These are phyloP conservation scores for Fomitiporia mediterranea DNA, from an alignment of 1,284 basidiomycete species.

Conservation along the genomic window DNA sequence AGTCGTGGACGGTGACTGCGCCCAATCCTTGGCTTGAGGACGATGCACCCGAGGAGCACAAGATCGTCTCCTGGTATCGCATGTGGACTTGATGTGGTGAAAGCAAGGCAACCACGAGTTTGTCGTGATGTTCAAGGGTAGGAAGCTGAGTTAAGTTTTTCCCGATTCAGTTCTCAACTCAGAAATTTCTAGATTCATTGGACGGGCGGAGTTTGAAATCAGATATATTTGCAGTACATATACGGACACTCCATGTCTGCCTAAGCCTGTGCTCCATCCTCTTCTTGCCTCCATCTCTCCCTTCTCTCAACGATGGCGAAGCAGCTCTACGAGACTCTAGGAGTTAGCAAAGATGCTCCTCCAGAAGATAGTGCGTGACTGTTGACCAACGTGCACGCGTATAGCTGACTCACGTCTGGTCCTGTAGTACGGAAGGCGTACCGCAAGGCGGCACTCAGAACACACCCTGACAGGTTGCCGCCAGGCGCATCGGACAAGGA, in stretches of 20 bases:
- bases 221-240: neutral
- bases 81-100: constrained; percentile 31
- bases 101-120: constrained; percentile 13
- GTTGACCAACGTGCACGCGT: too few relatives aligned
- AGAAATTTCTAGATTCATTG: constrained; percentile 17
- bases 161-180: constrained; percentile 6
- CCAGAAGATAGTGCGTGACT: constrained; percentile 34
- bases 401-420: too few relatives aligned
- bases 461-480: constrained; percentile 62
- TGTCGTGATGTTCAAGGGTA: neutral
- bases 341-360: constrained; percentile 28
- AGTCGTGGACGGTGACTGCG: constrained; percentile 62
- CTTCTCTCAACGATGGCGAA: constrained; percentile 11
- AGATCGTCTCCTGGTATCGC: constrained; percentile 62
- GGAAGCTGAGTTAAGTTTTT: neutral
- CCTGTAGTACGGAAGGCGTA: constrained; percentile 62
- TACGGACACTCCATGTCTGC: neutral
- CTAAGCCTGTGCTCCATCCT: neutral
- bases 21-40: constrained; percentile 47
- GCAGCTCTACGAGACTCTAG: constrained; percentile 21
- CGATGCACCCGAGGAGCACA: constrained; percentile 56
- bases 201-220: constrained; percentile 6
- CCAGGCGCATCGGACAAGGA: constrained; percentile 41
- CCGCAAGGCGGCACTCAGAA: constrained; percentile 53
- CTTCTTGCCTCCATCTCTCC: neutral